Conservation (phyloP, 768 basidiomycete genomes). For the Russula virescens region DNA sequence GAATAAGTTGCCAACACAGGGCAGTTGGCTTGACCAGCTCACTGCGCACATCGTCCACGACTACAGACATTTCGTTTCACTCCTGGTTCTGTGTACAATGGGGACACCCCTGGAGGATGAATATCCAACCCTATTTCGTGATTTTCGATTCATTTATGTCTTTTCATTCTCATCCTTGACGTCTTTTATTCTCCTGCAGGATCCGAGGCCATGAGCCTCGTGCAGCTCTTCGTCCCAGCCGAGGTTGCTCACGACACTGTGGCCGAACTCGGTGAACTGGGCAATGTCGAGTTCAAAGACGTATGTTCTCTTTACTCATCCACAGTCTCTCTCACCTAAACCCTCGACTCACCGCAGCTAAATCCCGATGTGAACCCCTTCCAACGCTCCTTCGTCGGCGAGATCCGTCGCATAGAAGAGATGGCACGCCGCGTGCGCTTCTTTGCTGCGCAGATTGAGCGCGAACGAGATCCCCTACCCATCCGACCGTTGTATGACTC, state of each 20-base stretch:
- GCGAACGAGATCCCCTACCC: slow-evolving; percentile 76
- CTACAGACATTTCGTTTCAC: background rate
- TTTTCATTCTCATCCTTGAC: background rate
- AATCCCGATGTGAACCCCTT: slow-evolving; percentile 95
- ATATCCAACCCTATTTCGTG: slow-evolving; percentile 82
- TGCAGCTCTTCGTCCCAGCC: slow-evolving; percentile 93
- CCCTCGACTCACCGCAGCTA: slow-evolving; percentile 45
- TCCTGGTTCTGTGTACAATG: slow-evolving; percentile 24
- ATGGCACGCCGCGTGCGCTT: slow-evolving; percentile 93
- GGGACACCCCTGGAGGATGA: slow-evolving; percentile 45
- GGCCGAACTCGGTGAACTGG: slow-evolving; percentile 90
- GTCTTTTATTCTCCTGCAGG: slow-evolving; percentile 41
- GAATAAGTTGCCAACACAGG: background rate
- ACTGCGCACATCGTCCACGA: background rate
- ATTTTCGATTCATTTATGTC: slow-evolving; percentile 28
- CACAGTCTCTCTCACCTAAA: background rate
- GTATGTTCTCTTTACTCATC: slow-evolving; percentile 40
- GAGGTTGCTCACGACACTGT: slow-evolving; percentile 98
- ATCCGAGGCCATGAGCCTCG: slow-evolving; percentile 97
- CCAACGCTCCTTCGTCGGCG: slow-evolving; percentile 96
- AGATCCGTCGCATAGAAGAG: slow-evolving; percentile 92
- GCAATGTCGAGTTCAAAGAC: slow-evolving; percentile 96
- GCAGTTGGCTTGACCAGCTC: background rate
- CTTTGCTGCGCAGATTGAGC: slow-evolving; percentile 79
- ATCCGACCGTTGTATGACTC: slow-evolving; percentile 84